Percentiles rank a stretch among this genome's conserved stretches.
Evolutionary conservation across 768 basidiomycete genomes (phyloP).

Genomic region (Clitopilus passeckerianus): DNA sequence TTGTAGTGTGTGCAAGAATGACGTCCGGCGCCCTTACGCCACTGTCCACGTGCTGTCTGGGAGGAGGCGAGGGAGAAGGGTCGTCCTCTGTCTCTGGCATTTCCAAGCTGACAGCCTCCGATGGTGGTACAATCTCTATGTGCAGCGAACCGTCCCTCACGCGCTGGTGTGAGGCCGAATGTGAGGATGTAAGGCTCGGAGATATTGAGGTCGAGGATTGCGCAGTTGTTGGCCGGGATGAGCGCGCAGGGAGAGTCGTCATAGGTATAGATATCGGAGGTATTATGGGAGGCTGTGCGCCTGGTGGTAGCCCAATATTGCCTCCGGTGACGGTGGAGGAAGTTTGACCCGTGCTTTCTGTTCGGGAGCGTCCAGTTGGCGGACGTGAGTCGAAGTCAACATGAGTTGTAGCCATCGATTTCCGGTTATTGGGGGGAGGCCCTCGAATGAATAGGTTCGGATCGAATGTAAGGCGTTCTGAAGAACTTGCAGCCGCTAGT

Average conservation of each 20-base stretch:
- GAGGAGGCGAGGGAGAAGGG: not conserved
- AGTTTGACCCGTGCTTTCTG: not conserved
- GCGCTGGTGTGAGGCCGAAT: not conserved
- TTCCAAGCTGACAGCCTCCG: not conserved
- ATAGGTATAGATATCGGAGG: not conserved
- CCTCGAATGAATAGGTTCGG: not conserved
- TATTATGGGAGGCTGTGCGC: not conserved
- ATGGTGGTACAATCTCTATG: not conserved
- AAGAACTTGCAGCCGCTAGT: not conserved
- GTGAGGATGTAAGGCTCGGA: not conserved
- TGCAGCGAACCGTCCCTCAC: not conserved
- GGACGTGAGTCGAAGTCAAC: not conserved
- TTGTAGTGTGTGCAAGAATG: not conserved
- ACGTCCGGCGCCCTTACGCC: constrained; percentile 15
- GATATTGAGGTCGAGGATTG: not conserved
- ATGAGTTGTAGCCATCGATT: not conserved
- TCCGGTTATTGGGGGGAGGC: not conserved
- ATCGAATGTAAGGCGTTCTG: not conserved
- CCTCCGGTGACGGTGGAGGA: not conserved
- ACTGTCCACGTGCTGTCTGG: constrained; percentile 23
- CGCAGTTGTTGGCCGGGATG: not conserved
- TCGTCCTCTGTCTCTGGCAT: not conserved
- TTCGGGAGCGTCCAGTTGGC: not conserved
- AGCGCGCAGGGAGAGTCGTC: not conserved
- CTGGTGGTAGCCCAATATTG: not conserved